Conservation (phyloP, 345 rosid species). For the Heritiera littoralis region DNA sequence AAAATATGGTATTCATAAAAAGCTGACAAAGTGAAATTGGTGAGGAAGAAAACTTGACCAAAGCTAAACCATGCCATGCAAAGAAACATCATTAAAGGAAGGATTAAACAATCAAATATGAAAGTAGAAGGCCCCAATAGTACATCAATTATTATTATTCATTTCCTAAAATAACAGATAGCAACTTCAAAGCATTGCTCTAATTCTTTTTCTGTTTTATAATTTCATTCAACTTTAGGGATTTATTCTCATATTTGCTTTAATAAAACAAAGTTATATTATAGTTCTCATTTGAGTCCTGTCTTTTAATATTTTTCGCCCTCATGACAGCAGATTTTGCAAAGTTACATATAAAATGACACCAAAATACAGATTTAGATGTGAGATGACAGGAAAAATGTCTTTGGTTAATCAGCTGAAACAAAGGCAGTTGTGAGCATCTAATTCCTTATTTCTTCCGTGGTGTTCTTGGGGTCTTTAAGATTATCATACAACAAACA, state of each 20-base stretch:
- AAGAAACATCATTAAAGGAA: background rate
- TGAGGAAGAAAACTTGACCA: constrained; percentile 8
- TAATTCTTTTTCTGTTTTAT: background rate
- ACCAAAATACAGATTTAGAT: too few relatives aligned
- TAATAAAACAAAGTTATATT: background rate
- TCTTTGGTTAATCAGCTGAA: background rate
- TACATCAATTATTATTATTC: background rate
- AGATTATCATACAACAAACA: background rate
- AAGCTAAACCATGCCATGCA: background rate
- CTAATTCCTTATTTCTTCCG: background rate
- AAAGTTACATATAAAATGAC: background rate
- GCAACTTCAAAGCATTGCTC: background rate
- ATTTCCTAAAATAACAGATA: background rate
- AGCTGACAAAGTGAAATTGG: constrained; percentile 14
- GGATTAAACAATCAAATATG: background rate
- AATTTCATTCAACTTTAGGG: background rate
- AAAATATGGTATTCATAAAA: background rate
- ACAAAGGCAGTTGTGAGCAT: background rate
- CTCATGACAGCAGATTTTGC: background rate
- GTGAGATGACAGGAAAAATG: background rate
- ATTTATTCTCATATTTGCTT: background rate
- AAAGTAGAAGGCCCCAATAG: background rate
- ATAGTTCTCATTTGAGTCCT: background rate
- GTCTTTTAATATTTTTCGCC: background rate
- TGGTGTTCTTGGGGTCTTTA: background rate